Base-by-base conservation (phyloP, 1,284 basidiomycete genomes). In the Vanrija sp. region DNA sequence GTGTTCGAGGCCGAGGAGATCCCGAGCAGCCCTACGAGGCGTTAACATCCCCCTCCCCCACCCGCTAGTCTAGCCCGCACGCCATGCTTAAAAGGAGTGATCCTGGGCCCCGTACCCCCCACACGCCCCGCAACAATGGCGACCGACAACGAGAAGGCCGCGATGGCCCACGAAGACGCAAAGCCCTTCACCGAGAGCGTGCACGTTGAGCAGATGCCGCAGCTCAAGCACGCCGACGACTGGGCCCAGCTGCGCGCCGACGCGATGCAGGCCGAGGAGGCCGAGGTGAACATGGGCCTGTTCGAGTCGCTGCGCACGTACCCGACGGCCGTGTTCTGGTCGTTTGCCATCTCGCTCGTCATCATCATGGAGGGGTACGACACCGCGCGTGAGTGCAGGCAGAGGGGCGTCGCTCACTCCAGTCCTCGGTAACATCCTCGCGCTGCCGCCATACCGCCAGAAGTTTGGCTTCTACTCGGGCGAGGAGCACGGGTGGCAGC, bases 281-380 rank as follows among this genome's bases (percentile, higher is more conserved):
- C 22, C 8, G 56, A 61, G 41, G n/a, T 38, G 4, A 35, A 42
- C 18, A 52, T 61, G 49, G 48, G 47, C 23, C 41, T 61, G 25
- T 31, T 37, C 2, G 42, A 53, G 49, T 51, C 53, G 1, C 45
- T 61, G 27, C 47, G 27, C 36, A 24, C 48, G 20, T 61, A 61
- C 51, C 56, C 53, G 9, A 55, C 41, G 4, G 59, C 59, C 23
- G 49, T 48, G 3, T 51, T 56, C 24, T 61, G 59, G 59, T 58
- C 59, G 1, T 53, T 61, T 39, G 46, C 39, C 24, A 56, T 58
- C 36, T 56, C 56, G 2, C 51, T 59, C n/a, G 25, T 43, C 14
- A 54, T 61, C 31, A 45, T 53, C 15, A 53, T 53, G 51, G 51
- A 53, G 18, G 59, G 53, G 3, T 47, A 47, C 20, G 45, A 47